Conservation (phyloP, 75 land plant species). For the Sequoiadendron giganteum region DNA sequence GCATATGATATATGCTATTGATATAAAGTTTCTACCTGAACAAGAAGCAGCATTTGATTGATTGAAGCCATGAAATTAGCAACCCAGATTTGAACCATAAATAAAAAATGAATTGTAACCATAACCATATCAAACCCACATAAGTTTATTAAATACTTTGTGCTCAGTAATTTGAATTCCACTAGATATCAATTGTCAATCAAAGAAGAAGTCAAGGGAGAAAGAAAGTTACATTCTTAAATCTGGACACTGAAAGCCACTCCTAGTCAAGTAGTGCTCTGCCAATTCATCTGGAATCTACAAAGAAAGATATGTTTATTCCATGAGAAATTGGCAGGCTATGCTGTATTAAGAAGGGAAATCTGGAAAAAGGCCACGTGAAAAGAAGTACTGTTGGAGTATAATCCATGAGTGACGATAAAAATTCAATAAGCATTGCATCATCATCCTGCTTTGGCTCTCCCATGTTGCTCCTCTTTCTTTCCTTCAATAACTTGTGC, state of each 20-base stretch:
- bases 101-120: neutral
- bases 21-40: neutral
- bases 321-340: neutral
- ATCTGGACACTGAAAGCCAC: constrained; percentile 96
- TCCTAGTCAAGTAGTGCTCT: constrained; percentile 84
- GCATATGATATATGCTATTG: neutral
- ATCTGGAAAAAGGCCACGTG: neutral
- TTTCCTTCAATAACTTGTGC: neutral
- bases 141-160: neutral
- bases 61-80: neutral
- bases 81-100: neutral
- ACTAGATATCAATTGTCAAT: neutral
- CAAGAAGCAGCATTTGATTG: neutral
- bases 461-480: constrained; percentile 9
- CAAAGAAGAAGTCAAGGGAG: neutral
- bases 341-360: neutral
- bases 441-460: constrained; percentile 71
- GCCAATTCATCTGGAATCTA: constrained; percentile 97
- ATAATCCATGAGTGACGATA: constrained; percentile 81
- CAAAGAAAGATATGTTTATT: neutral
- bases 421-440: constrained; percentile 78
- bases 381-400: constrained; percentile 71
- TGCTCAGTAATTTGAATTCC: neutral
- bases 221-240: constrained; percentile 63
- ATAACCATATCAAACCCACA: neutral